Evolutionary conservation across 2,329 filamentous ascomycete genomes (phyloP).

Genomic region (Sphaerulina vaccinii): DNA sequence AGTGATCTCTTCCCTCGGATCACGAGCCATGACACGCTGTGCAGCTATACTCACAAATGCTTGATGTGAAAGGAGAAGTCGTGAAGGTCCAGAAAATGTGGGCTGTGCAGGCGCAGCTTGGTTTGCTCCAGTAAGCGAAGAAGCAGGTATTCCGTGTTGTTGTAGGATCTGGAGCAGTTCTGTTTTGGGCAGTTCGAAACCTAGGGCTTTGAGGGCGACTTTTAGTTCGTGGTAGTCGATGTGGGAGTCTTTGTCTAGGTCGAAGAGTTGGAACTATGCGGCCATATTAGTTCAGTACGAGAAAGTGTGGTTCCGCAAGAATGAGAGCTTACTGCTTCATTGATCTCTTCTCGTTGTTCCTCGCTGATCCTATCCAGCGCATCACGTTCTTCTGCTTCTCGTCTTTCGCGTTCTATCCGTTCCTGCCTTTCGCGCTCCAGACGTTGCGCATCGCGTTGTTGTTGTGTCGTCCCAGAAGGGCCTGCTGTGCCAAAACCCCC

Average conservation of each 20-base stretch:
- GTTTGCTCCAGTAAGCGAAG: conserved; percentile 22
- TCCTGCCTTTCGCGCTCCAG: conserved; percentile 45
- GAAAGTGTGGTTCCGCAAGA: neutral
- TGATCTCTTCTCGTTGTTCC: conserved; percentile 89
- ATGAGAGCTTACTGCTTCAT: conserved; percentile 68
- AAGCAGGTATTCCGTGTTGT: conserved; percentile 67
- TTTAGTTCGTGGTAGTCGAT: conserved; percentile 99
- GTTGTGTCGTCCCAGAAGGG: conserved; percentile 31
- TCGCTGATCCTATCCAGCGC: conserved; percentile 65
- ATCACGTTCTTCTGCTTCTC: conserved; percentile 46
- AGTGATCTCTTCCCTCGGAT: conserved; percentile 86
- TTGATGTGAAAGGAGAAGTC: conserved; percentile 69
- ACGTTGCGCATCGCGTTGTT: conserved; percentile 44
- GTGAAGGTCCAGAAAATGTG: conserved; percentile 49
- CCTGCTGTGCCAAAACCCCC: conserved; percentile 11
- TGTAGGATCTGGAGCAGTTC: conserved; percentile 81
- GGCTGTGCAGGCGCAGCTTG: conserved; percentile 44
- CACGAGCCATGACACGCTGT: conserved; percentile 73
- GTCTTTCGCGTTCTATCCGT: conserved; percentile 42
- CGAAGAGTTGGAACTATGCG: conserved; percentile 83
- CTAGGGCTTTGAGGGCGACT: conserved; percentile 91
- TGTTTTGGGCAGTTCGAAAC: conserved; percentile 84
- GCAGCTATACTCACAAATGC: conserved; percentile 74
- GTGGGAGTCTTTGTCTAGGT: conserved; percentile 89
- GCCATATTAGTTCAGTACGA: conserved; percentile 4